These are phyloP conservation scores for Tirmania nivea DNA, from an alignment of 495 filamentous ascomycete species.

Conservation along the genomic window DNA sequence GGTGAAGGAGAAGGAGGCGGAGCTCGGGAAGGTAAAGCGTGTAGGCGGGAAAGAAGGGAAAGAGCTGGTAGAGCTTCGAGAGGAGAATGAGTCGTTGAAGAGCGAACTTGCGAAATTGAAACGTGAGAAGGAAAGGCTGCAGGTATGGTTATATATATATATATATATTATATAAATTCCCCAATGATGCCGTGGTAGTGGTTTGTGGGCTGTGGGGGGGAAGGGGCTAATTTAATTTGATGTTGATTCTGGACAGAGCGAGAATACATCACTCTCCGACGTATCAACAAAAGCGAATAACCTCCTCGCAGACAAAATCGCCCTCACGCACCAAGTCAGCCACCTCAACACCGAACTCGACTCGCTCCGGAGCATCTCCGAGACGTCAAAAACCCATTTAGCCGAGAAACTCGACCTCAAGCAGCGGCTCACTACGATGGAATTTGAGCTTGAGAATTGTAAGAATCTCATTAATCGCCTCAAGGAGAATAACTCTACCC, in stretches of 20 bases:
- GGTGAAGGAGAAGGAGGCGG: background rate
- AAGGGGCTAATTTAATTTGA: conserved; percentile 15
- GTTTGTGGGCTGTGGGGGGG: too few relatives aligned
- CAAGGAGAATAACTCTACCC: conserved; percentile 27
- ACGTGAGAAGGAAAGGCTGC: too few relatives aligned
- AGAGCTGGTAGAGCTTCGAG: background rate
- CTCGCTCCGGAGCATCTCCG: conserved; percentile 46
- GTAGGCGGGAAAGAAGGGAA: background rate
- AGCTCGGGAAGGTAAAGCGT: background rate
- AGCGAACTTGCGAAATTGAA: too few relatives aligned
- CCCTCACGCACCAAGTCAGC: conserved; percentile 47
- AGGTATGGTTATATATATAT: too few relatives aligned
- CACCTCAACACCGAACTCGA: conserved; percentile 56
- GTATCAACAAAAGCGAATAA: conserved; percentile 45
- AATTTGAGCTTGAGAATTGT: conserved; percentile 61
- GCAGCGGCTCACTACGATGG: conserved; percentile 47
- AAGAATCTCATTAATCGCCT: conserved; percentile 43
- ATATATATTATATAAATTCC: too few relatives aligned
- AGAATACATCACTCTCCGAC: conserved; percentile 28
- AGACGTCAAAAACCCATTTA: conserved; percentile 40
- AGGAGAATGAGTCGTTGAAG: too few relatives aligned
- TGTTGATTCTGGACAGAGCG: conserved; percentile 35
- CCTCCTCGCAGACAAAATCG: conserved; percentile 52
- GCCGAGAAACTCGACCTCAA: conserved; percentile 57
- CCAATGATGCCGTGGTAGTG: too few relatives aligned